Percentiles rank a stretch among this genome's conserved stretches.
phyloP scores from a whole-genome alignment of 768 basidiomycete species.

The Suillus paluster region DNA sequence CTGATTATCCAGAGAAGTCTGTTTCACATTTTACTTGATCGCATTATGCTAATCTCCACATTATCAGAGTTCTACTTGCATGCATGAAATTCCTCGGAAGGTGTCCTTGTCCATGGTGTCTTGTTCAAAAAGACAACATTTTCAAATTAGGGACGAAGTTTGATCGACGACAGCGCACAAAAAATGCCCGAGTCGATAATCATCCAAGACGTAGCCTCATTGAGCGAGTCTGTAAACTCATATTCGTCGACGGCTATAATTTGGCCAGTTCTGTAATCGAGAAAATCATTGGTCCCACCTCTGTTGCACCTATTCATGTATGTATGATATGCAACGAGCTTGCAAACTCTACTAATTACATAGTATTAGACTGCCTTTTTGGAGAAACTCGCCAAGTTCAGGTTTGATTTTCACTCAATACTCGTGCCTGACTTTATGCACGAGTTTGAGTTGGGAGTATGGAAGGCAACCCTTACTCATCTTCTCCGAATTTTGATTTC shows the following conservation, averaged over 20 bases:
- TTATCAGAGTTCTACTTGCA: too few species aligned
- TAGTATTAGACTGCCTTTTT: conserved; percentile 39
- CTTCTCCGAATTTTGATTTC: conserved; percentile 28
- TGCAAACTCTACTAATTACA: too few species aligned
- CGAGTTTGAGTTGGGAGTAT: conserved; percentile 40
- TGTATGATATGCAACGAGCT: too few species aligned
- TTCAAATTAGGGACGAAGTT: too few species aligned
- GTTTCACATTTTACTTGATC: conserved; percentile 13
- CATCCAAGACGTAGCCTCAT: too few species aligned
- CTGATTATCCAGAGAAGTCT: conserved; percentile 39
- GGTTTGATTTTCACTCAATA: conserved; percentile 35
- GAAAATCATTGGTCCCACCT: too few species aligned
- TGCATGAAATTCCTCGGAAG: conserved; percentile 22
- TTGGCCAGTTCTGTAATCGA: too few species aligned
- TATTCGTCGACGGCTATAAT: too few species aligned
- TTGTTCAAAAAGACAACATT: conserved; percentile 15
- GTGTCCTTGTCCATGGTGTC: conserved; percentile 28
- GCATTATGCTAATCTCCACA: conserved; percentile 19
- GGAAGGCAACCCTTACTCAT: conserved; percentile 34
- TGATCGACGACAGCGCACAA: conserved; percentile 7
- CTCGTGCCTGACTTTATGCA: too few species aligned
- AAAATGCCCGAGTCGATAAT: too few species aligned
- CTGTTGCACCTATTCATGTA: too few species aligned
- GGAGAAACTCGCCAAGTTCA: conserved; percentile 13
- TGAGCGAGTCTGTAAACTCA: too few species aligned